Conservation (phyloP, 2,329 filamentous ascomycete genomes). For the Alternaria incomplexa region DNA sequence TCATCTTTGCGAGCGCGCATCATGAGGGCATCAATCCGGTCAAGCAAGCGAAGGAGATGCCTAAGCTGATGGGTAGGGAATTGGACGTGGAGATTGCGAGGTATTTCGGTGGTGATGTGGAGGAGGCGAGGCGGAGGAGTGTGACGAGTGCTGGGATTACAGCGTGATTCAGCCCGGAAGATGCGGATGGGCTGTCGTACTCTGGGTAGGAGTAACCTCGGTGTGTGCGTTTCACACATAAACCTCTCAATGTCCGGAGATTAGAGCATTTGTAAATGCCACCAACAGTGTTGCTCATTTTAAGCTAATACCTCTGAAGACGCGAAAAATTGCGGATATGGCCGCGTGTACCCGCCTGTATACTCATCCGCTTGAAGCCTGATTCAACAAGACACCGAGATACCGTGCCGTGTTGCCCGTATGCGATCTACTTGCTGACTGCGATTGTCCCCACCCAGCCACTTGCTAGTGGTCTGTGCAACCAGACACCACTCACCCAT, state of each 20-base stretch:
- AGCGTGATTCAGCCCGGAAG: not conserved
- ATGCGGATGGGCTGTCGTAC: not conserved
- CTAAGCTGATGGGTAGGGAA: slow-evolving; percentile 8
- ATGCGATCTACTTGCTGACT: not conserved
- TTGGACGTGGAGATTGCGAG: slow-evolving; percentile 13
- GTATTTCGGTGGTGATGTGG: slow-evolving; percentile 12
- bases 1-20: slow-evolving; percentile 46
- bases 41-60: slow-evolving; percentile 9
- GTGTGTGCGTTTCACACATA: not conserved
- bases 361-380: not conserved
- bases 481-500: not conserved
- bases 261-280: not conserved
- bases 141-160: not conserved
- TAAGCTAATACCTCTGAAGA: not conserved
- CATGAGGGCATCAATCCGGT: slow-evolving; percentile 5
- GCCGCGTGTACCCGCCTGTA: not conserved
- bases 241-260: not conserved
- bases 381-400: not conserved
- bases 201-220: not conserved
- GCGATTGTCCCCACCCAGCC: not conserved
- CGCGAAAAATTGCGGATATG: not conserved
- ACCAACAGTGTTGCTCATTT: not conserved
- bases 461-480: not conserved
- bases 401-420: not conserved
- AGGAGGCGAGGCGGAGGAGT: slow-evolving; percentile 15